A percentile compares a stretch with the other conserved stretches of the same genome.
phyloP scores from a whole-genome alignment of 164 flowering plant species.

The Vitis cinerea region DNA sequence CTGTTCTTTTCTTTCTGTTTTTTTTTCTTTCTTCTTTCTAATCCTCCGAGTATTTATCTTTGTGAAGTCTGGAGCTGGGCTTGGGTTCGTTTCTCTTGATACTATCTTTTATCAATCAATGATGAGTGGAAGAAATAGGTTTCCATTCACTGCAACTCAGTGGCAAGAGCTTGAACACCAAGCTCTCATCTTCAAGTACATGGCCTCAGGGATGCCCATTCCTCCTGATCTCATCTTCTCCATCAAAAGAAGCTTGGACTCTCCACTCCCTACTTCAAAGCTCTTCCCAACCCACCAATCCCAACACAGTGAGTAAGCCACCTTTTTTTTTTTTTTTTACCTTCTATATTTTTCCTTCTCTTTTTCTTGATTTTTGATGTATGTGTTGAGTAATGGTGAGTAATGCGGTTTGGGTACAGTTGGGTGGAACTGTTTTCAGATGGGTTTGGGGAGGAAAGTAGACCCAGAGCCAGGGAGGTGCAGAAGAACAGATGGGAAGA shows the following conservation, averaged over 20 bases:
- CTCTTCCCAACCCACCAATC: constrained; percentile 43
- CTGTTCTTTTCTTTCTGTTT: constrained; percentile 3
- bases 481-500: constrained; percentile 92
- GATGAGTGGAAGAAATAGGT: constrained; percentile 44
- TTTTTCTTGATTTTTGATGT: background rate
- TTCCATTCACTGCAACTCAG: constrained; percentile 69
- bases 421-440: constrained; percentile 68
- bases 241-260: constrained; percentile 49
- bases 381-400: background rate
- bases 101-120: constrained; percentile 1
- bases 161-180: constrained; percentile 89
- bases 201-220: constrained; percentile 65
- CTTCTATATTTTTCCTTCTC: background rate
- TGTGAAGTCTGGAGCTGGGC: background rate
- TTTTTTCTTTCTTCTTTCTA: background rate
- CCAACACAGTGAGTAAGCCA: constrained; percentile 49
- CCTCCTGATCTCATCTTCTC: constrained; percentile 77
- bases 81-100: background rate
- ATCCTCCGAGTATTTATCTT: background rate
- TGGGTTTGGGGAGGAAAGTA: constrained; percentile 70
- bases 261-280: constrained; percentile 36
- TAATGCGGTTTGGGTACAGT: constrained; percentile 34
- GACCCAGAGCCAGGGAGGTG: constrained; percentile 95
- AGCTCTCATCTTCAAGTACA: constrained; percentile 77
- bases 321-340: background rate